Percentiles rank a stretch among this genome's conserved stretches.
Conservation (phyloP, 345 rosid species). For the Zanthoxylum bungeanum region DNA sequence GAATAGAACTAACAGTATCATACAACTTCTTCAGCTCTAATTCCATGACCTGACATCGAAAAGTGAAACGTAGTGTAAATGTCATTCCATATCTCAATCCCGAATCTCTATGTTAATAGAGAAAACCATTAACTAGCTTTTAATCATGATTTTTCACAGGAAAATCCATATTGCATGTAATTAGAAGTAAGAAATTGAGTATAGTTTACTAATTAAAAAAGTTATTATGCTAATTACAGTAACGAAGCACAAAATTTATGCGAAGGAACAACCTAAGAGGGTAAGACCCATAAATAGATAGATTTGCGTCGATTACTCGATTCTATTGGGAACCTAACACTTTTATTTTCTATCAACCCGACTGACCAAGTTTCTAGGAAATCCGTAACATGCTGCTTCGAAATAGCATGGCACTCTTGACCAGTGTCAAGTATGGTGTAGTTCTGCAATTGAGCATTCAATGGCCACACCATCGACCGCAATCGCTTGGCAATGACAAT, state of each 20-base stretch:
- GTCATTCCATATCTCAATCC: neutral
- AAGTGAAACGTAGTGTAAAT: neutral
- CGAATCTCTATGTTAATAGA: neutral
- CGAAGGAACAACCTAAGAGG: neutral
- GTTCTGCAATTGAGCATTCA: neutral
- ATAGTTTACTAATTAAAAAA: neutral
- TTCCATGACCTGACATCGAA: slow-evolving; percentile 62
- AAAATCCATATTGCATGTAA: neutral
- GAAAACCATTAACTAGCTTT: neutral
- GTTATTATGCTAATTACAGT: neutral
- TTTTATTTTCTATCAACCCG: neutral
- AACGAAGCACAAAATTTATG: neutral
- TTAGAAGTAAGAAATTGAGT: neutral
- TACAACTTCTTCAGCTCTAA: slow-evolving; percentile 70
- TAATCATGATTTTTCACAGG: neutral
- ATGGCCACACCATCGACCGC: neutral
- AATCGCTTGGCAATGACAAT: too few relatives aligned
- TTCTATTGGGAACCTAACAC: neutral
- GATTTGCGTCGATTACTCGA: neutral
- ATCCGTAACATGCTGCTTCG: neutral
- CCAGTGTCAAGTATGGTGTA: neutral
- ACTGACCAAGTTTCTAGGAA: neutral
- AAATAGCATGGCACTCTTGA: neutral
- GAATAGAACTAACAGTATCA: slow-evolving; percentile 67
- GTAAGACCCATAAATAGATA: neutral